Percentiles rank a stretch among this genome's conserved stretches.
Conservation (phyloP, 2,329 filamentous ascomycete genomes). For the Ceratocystis albifundus region DNA sequence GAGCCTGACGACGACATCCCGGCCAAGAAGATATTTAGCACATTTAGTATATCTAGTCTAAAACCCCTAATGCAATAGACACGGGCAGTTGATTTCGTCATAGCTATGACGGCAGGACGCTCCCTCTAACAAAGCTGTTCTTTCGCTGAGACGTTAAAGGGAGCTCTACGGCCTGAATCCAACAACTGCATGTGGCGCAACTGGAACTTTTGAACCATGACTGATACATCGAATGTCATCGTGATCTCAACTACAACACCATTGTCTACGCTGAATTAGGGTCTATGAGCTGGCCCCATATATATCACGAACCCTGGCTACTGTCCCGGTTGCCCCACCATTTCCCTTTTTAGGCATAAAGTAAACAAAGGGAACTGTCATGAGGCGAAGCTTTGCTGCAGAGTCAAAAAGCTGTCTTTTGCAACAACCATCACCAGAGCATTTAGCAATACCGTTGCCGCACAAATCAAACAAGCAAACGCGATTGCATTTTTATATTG, state of each 20-base stretch:
- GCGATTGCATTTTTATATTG: background rate
- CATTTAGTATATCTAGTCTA: background rate
- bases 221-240: background rate
- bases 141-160: too few species aligned
- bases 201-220: too few species aligned
- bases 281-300: background rate
- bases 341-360: conserved; percentile 16
- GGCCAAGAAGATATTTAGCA: background rate
- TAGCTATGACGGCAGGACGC: too few species aligned
- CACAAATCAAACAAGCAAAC: background rate
- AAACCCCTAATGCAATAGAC: too few species aligned
- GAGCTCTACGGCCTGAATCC: too few species aligned
- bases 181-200: too few species aligned
- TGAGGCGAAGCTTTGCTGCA: conserved; percentile 2
- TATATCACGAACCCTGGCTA: background rate
- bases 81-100: too few species aligned
- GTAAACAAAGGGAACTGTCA: conserved; percentile 10
- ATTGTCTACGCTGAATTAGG: background rate
- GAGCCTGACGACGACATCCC: background rate
- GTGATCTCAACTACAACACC: too few species aligned
- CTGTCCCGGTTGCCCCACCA: conserved; percentile 7
- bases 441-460: background rate
- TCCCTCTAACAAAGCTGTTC: too few species aligned
- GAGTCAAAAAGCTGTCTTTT: conserved; percentile 6
- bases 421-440: background rate